phyloP scores from a whole-genome alignment of 768 basidiomycete species.

The Pleurotus salmoneostramineus region DNA sequence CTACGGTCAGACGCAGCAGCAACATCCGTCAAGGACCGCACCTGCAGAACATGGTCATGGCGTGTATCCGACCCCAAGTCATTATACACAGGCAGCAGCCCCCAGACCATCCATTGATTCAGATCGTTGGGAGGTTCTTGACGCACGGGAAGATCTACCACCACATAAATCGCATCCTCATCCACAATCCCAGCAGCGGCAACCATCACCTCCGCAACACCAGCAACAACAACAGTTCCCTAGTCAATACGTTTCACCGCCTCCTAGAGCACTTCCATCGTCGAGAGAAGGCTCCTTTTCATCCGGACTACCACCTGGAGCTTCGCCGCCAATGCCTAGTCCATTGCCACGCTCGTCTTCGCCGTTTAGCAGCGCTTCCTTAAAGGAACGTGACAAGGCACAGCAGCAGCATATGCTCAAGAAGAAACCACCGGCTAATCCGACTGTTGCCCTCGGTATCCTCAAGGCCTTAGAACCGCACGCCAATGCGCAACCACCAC shows the following conservation, averaged over 20 bases:
- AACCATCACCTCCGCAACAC: conserved; percentile 17
- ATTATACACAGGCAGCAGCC: background rate
- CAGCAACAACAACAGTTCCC: conserved; percentile 21
- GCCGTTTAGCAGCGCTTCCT: conserved; percentile 35
- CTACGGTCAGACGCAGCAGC: background rate
- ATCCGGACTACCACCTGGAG: conserved; percentile 37
- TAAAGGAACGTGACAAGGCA: conserved; percentile 20
- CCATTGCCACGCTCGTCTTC: conserved; percentile 40
- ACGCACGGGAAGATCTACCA: conserved; percentile 3
- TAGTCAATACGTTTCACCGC: conserved; percentile 13
- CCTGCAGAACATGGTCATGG: conserved; percentile 2
- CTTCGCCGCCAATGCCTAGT: conserved; percentile 35
- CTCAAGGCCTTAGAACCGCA: conserved; percentile 61
- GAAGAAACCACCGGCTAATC: conserved; percentile 22
- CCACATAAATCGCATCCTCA: conserved; percentile 20
- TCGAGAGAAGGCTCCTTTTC: conserved; percentile 51
- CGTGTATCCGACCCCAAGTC: background rate
- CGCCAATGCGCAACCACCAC: conserved; percentile 19
- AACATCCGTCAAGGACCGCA: background rate
- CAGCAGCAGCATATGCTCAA: conserved; percentile 15
- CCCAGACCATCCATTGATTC: conserved; percentile 12
- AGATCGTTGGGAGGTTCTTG: conserved; percentile 12
- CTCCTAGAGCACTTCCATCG: conserved; percentile 24
- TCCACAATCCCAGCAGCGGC: conserved; percentile 18
- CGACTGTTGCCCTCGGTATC: conserved; percentile 45